phyloP scores from a whole-genome alignment of 495 filamentous ascomycete species.

The Talaromyces proteolyticus region DNA sequence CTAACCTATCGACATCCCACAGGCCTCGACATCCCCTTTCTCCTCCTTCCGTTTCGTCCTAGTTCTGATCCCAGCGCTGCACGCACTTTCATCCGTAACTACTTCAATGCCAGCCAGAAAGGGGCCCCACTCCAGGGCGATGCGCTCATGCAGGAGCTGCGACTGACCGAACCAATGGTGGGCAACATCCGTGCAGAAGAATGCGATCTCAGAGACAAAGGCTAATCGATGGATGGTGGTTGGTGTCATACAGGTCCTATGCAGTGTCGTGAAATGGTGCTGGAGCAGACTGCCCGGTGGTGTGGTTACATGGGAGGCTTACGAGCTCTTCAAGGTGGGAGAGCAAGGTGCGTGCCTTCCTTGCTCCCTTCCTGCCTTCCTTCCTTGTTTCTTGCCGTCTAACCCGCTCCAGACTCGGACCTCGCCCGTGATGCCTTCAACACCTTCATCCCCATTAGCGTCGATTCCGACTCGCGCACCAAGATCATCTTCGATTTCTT shows the following conservation, averaged over 20 bases:
- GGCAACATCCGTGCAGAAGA: conserved; percentile 5
- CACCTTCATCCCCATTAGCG: conserved; percentile 91
- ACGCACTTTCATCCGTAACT: conserved; percentile 88
- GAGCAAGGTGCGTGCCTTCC: conserved; percentile 64
- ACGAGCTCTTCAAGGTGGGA: conserved; percentile 91
- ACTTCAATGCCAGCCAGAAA: conserved; percentile 60
- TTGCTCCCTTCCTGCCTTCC: not conserved
- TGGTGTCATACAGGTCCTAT: conserved; percentile 86
- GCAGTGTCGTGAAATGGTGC: conserved; percentile 96
- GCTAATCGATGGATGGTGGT: conserved; percentile 6
- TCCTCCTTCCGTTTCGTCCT: conserved; percentile 93
- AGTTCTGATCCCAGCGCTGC: conserved; percentile 86
- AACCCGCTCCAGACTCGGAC: conserved; percentile 63
- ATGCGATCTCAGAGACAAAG: not conserved
- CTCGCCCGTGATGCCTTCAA: conserved; percentile 90
- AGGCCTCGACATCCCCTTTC: conserved; percentile 87
- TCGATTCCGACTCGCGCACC: conserved; percentile 79
- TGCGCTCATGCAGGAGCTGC: conserved; percentile 74
- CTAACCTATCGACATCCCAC: no score
- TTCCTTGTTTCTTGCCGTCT: not conserved
- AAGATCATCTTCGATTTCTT: conserved; percentile 96
- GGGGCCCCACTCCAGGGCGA: conserved; percentile 54
- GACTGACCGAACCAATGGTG: conserved; percentile 93
- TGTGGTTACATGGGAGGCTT: conserved; percentile 94
- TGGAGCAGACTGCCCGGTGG: conserved; percentile 92